Conservation (phyloP, 2,329 filamentous ascomycete genomes). For the Sphaerulina vaccinii region DNA sequence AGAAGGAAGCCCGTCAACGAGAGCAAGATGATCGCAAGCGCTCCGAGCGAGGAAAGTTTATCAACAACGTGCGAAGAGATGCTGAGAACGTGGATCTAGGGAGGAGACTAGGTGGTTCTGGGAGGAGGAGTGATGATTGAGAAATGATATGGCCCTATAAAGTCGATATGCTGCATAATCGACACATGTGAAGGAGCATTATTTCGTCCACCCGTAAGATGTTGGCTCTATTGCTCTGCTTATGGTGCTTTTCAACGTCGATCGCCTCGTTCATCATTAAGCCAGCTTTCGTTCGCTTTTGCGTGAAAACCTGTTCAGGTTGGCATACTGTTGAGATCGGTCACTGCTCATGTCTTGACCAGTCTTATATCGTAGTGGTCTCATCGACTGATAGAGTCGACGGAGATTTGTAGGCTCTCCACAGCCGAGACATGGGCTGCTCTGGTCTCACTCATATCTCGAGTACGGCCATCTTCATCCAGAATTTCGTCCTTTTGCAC, state of each 20-base stretch:
- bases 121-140: conserved; percentile 26
- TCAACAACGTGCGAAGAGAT: conserved; percentile 36
- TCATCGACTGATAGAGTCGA: no score
- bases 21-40: conserved; percentile 62
- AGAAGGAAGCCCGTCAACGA: conserved; percentile 61
- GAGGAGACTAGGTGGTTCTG: conserved; percentile 28
- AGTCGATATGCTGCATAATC: no score
- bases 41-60: conserved; percentile 39
- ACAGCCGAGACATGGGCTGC: neutral
- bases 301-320: no score
- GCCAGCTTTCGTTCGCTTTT: no score
- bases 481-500: neutral
- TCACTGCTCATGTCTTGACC: no score
- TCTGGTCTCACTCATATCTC: neutral
- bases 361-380: no score
- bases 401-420: neutral
- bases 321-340: no score
- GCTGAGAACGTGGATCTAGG: conserved; percentile 35
- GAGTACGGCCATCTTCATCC: neutral
- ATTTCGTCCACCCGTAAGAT: no score
- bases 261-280: no score
- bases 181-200: no score
- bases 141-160: neutral
- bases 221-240: no score
- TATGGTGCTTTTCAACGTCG: no score